Base-by-base conservation (phyloP, 176 grass and related monocot genomes). In the Themeda triandra region DNA sequence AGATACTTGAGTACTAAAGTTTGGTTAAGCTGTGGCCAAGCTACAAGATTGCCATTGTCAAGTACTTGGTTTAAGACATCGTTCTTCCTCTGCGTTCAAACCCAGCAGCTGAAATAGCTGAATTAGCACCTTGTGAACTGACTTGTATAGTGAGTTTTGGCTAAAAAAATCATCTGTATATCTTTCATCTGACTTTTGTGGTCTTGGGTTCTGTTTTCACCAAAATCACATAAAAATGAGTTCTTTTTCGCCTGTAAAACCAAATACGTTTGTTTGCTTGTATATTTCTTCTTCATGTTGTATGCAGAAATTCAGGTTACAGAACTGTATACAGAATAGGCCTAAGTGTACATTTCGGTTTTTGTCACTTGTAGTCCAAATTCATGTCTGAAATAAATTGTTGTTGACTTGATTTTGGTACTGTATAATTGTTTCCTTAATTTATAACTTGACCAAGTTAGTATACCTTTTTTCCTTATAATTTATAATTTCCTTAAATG, bases 11-110 rank as follows among this genome's bases (percentile, higher is more conserved):
- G 71, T 98, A 98, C 80, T 95, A 98, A 83, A 84, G 84, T 14
- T 41, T 92, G 89, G 87, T 98, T 62, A 98, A 94, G 91, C 88
- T 86, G 35, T 86, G 96, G 30, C 89, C 91, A 48, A 95, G 96
- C 88, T 98, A 95, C 87, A 93, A 93, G 78, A 60, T 78, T 60
- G 88, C 83, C 13, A 92, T 98, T 65, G 93, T 91, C 39, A 98
- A 85, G 70, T 95, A 95, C 83, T 95, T 98, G 53, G 31, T 76
- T 92, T 27, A 99, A 89, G 81, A 99, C 96, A 14, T 86, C 85
- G 15, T 94, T 90, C 60, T 94, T 95, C 88, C 90, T 96, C 64
- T 87, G 72, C 12, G 59, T 96, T 13, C 91, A 91, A 82, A 94
- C 80, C 71, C 25, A 66, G 46, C n/a, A 17, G 66, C 18, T 84